These are phyloP conservation scores for Penicillium paxilli DNA, from an alignment of 495 filamentous ascomycete genomes.

Conservation along the genomic window DNA sequence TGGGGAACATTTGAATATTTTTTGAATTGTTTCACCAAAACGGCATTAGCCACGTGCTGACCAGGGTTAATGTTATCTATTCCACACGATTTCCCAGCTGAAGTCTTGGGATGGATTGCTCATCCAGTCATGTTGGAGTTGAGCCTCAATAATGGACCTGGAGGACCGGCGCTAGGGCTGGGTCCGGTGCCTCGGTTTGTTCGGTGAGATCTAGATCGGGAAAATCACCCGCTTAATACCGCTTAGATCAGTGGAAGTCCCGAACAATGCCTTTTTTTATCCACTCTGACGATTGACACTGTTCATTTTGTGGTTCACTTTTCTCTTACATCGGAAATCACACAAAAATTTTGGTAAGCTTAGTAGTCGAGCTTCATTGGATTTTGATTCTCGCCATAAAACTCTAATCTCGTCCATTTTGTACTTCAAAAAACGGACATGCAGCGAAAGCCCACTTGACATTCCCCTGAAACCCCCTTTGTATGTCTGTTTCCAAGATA, in stretches of 20 bases:
- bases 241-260: background rate
- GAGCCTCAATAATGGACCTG: conserved; percentile 1
- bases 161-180: background rate
- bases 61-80: conserved; percentile 4
- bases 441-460: too few relatives aligned
- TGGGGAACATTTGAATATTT: conserved; percentile 1
- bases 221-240: conserved; percentile 2
- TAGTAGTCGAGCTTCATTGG: too few relatives aligned
- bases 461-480: too few relatives aligned
- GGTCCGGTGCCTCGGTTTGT: background rate
- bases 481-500: too few relatives aligned
- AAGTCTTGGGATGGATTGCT: background rate
- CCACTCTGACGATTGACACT: background rate
- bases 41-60: background rate
- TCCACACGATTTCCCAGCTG: conserved; percentile 2
- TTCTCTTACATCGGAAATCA: background rate
- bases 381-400: too few relatives aligned
- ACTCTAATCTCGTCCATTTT: too few relatives aligned
- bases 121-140: background rate
- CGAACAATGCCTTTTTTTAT: background rate
- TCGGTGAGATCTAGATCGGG: conserved; percentile 7
- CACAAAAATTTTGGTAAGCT: too few relatives aligned
- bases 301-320: background rate
- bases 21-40: background rate
- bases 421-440: too few relatives aligned